Evolutionary conservation across 2,329 filamentous ascomycete species (phyloP).

Genomic region (Penicillium brevicompactum): DNA sequence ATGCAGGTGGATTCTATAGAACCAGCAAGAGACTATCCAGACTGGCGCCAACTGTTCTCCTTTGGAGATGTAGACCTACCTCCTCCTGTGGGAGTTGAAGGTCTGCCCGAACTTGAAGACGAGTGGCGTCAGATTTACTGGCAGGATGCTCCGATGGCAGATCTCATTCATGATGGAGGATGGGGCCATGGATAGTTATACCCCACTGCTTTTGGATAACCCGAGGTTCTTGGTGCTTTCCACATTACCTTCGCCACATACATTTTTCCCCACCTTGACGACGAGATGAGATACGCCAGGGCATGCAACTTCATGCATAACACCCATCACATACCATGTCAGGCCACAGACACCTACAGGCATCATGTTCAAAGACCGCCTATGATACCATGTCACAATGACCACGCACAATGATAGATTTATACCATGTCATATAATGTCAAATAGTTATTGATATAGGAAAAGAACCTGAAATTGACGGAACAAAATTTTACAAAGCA

Average conservation of each 20-base stretch:
- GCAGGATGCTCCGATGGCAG: conserved; percentile 46
- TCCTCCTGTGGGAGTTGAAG: conserved; percentile 40
- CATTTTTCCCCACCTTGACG: conserved; percentile 10
- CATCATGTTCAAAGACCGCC: background rate
- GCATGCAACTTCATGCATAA: conserved; percentile 14
- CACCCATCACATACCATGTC: conserved; percentile 1
- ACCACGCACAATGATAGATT: conserved; percentile 24
- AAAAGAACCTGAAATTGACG: background rate
- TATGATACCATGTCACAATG: conserved; percentile 23
- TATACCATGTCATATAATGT: conserved; percentile 22
- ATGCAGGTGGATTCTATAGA: conserved; percentile 36
- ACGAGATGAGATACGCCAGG: conserved; percentile 26
- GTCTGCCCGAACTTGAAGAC: conserved; percentile 44
- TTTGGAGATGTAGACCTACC: conserved; percentile 42
- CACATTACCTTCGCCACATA: background rate
- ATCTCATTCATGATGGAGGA: conserved; percentile 43
- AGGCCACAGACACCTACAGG: conserved; percentile 5
- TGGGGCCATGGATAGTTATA: conserved; percentile 37
- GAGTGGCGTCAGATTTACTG: conserved; percentile 50
- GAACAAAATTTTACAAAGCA: too few relatives aligned
- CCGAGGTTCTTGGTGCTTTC: background rate
- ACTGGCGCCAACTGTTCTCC: conserved; percentile 47
- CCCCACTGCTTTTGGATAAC: background rate
- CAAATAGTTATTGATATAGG: background rate
- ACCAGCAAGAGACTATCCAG: conserved; percentile 37